Conservation (phyloP, 2,329 filamentous ascomycete genomes). For the Hypoxylon sp. region DNA sequence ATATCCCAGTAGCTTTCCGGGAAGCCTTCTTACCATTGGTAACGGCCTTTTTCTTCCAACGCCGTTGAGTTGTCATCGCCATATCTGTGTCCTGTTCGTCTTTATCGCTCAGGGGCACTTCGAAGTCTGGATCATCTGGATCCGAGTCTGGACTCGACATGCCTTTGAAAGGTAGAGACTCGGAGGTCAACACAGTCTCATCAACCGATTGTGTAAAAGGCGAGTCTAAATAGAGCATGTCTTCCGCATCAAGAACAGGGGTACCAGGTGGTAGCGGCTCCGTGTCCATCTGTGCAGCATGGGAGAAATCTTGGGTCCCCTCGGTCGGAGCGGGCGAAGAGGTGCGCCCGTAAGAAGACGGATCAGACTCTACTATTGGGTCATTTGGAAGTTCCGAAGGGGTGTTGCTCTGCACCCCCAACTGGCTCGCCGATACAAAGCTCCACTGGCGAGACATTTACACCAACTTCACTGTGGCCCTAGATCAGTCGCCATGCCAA, state of each 20-base stretch:
- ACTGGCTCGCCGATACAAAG: constrained; percentile 13
- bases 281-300: constrained; percentile 31
- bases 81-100: constrained; percentile 20
- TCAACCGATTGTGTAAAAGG: constrained; percentile 9
- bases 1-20: constrained; percentile 12
- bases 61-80: constrained; percentile 1
- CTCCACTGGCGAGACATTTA: constrained; percentile 37
- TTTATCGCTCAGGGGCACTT: constrained; percentile 12
- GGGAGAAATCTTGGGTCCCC: constrained; percentile 18
- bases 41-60: constrained; percentile 20
- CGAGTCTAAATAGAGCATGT: constrained; percentile 25
- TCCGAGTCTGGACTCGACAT: neutral
- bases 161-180: neutral
- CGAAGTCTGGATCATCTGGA: constrained; percentile 22
- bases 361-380: constrained; percentile 22
- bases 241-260: constrained; percentile 9
- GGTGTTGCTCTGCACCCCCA: constrained; percentile 37
- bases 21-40: constrained; percentile 14
- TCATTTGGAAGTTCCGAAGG: constrained; percentile 36
- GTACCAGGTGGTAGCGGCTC: constrained; percentile 29
- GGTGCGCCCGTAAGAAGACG: constrained; percentile 35
- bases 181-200: neutral
- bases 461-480: constrained; percentile 2
- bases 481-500: constrained; percentile 8
- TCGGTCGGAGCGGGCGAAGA: constrained; percentile 26